These are phyloP conservation scores for Pseudogymnoascus sp. DNA, from an alignment of 2,329 filamentous ascomycete species.

Conservation along the genomic window DNA sequence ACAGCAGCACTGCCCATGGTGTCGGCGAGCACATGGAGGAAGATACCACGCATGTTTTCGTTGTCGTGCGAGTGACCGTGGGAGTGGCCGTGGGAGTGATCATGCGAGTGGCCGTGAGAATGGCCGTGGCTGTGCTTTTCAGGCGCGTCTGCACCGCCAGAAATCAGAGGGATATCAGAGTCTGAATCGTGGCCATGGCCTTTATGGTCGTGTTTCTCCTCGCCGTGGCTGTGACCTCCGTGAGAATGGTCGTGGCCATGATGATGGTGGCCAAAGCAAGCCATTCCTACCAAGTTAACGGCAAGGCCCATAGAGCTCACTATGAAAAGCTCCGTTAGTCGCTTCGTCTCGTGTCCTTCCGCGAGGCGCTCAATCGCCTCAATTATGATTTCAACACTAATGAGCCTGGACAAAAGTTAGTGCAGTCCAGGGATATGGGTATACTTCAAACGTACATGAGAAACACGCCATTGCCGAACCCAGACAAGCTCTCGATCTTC, in stretches of 20 bases:
- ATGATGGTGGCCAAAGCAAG: conserved; percentile 38
- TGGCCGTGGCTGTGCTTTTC: conserved; percentile 18
- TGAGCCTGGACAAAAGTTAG: conserved; percentile 49
- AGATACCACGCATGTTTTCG: conserved; percentile 98
- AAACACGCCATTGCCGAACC: conserved; percentile 93
- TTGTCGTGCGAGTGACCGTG: conserved; percentile 62
- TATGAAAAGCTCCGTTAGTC: conserved; percentile 76
- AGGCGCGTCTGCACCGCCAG: not conserved
- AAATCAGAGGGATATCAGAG: conserved; percentile 9
- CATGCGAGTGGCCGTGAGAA: conserved; percentile 30
- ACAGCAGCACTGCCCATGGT: conserved; percentile 91
- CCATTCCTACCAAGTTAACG: conserved; percentile 86
- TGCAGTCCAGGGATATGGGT: not conserved
- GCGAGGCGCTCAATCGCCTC: conserved; percentile 84
- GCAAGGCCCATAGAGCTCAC: conserved; percentile 80
- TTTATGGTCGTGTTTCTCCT: conserved; percentile 30
- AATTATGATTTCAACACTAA: conserved; percentile 92
- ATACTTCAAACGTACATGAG: conserved; percentile 56
- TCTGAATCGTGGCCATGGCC: not conserved
- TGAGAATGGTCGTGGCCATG: conserved; percentile 35
- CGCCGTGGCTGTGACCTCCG: conserved; percentile 22
- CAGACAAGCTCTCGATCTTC: conserved; percentile 92
- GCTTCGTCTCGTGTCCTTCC: conserved; percentile 74
- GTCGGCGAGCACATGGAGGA: conserved; percentile 89
- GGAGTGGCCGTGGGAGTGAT: conserved; percentile 20